Conservation (phyloP, 2,329 filamentous ascomycete species). For the Colletotrichum musae region DNA sequence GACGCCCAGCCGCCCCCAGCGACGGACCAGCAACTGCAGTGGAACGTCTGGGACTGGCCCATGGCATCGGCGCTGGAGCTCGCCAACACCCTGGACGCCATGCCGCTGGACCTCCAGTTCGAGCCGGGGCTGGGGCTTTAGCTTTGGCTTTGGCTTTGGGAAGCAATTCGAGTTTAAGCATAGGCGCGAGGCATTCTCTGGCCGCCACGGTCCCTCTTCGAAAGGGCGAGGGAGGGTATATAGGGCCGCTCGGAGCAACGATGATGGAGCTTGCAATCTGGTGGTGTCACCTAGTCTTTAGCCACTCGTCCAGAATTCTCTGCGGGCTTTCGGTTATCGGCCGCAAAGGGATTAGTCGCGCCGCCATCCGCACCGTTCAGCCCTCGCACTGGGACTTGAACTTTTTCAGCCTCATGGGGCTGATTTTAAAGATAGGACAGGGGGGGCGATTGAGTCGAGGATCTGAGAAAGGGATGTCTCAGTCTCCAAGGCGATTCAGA, state of each 20-base stretch:
- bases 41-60: constrained; percentile 48
- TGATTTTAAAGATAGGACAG: background rate
- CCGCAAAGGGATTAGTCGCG: constrained; percentile 1
- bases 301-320: constrained; percentile 5
- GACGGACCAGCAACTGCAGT: constrained; percentile 43
- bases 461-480: too few species aligned
- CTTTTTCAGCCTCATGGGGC: background rate
- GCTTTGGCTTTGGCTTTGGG: too few species aligned
- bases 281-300: constrained; percentile 1
- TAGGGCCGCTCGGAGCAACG: background rate
- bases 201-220: background rate
- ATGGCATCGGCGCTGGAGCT: constrained; percentile 47
- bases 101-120: constrained; percentile 43
- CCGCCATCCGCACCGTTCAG: constrained; percentile 6
- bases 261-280: background rate
- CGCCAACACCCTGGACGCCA: constrained; percentile 44
- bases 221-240: background rate
- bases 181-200: background rate
- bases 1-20: constrained; percentile 20
- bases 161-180: background rate
- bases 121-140: constrained; percentile 13
- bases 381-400: background rate
- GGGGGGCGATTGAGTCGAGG: background rate
- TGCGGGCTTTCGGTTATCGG: constrained; percentile 9
- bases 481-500: too few species aligned